Conservation (phyloP, 2,329 filamentous ascomycete species). For the Blastomyces parvus region DNA sequence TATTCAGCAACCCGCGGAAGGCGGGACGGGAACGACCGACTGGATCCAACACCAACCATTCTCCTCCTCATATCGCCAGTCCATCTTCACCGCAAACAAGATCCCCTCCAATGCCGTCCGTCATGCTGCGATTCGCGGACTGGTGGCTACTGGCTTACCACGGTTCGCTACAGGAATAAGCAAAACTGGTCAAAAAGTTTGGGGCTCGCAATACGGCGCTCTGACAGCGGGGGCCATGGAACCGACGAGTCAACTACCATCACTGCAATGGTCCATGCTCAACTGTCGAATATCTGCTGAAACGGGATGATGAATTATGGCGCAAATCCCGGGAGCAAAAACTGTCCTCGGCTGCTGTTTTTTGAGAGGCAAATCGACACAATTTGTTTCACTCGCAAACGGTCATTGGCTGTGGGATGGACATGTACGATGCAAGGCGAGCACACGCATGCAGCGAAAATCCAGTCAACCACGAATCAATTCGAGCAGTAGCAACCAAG, state of each 20-base stretch:
- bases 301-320: neutral
- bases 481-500: neutral
- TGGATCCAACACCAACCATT: neutral
- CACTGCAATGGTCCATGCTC: neutral
- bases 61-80: neutral
- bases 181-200: neutral
- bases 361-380: neutral
- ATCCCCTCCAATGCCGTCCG: neutral
- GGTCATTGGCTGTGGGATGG: slow-evolving; percentile 2
- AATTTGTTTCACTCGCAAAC: neutral
- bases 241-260: neutral
- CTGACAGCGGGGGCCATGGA: neutral
- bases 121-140: neutral
- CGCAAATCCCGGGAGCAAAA: neutral
- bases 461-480: slow-evolving; percentile 4
- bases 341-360: neutral
- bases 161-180: neutral
- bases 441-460: slow-evolving; percentile 8
- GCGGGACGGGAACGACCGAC: neutral
- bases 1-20: neutral
- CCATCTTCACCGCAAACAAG: neutral
- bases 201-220: neutral
- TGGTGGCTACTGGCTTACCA: neutral
- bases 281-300: neutral
- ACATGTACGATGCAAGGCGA: slow-evolving; percentile 6